Base-by-base conservation (phyloP, 108 stramenopile genomes). In the Cyclostephanos invisitatus region DNA sequence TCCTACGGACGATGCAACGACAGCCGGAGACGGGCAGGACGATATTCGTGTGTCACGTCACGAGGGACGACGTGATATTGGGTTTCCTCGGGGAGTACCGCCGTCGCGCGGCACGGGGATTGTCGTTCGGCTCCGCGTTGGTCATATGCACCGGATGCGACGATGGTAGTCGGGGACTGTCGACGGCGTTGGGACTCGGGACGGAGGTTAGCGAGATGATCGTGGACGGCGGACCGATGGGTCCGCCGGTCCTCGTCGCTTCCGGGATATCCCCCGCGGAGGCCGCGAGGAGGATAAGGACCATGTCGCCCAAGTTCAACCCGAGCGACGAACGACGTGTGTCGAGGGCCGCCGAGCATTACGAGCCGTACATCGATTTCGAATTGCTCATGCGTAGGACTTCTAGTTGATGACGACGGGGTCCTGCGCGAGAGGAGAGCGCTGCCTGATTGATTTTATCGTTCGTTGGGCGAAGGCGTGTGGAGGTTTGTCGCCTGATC, bases 341-440 rank as follows among this genome's bases (percentile, higher is more conserved):
- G 17, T 70, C 62, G 4, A 77, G 74, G 12, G 90, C 95, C 14
- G 82, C 90, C 44, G 81, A 90, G 46, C 93, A 96, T 74, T 94
- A 94, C 62, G 91, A 92, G 67, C 88, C 90, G 15, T 83, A 89
- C 64, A 94, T 96, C 82, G 89, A 96, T 73, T 96, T 96, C 83
- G 91, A 96, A 74, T 40, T 75, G 48, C 66, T 95, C 53, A 57
- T 96, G 55, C 68, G 72, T 14, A 61, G 89, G 36, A 85, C 82
- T 36, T 74, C 80, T 6, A 22, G 11, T 44, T 51, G 44, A 53
- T 42, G 24, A 36, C 49, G 27, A 35, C 62, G 37, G 25, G 27
- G 0, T 0, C 27, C 1, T 24, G 17, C 5, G 20, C 50, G 36
- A 27, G 61, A 49, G 65, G 67, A 7, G n/a, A n/a, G 32, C 60